A percentile compares a stretch with the other conserved stretches of the same genome.
phyloP scores from a whole-genome alignment of 192 early-diverging fungal species.

The Podila clonocystis region DNA sequence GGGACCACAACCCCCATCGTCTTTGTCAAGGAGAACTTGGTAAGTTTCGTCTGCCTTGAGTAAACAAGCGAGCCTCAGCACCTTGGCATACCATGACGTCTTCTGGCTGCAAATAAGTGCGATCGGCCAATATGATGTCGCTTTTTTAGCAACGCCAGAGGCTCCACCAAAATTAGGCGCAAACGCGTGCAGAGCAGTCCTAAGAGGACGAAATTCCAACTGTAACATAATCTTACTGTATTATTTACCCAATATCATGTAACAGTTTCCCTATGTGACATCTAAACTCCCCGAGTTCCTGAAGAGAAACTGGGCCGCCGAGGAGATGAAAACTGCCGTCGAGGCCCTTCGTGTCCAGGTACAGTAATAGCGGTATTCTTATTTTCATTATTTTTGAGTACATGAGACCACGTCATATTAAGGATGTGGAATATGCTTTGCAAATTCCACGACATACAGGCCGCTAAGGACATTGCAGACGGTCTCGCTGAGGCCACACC shows the following conservation, averaged over 20 bases:
- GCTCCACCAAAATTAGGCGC: background rate
- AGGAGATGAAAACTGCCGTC: conserved; percentile 54
- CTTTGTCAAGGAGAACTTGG: conserved; percentile 92
- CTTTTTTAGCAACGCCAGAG: background rate
- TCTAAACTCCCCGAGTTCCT: conserved; percentile 74
- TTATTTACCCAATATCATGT: background rate
- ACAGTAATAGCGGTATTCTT: background rate
- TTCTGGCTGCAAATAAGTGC: too few species aligned
- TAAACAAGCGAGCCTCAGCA: too few species aligned
- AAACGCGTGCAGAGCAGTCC: too few species aligned
- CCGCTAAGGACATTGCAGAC: conserved; percentile 55
- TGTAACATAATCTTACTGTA: background rate
- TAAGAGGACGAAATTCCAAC: background rate
- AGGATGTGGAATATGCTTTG: background rate
- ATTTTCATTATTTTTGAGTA: background rate
- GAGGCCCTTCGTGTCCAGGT: conserved; percentile 64
- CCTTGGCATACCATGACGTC: too few species aligned
- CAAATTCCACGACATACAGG: conserved; percentile 34
- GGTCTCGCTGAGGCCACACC: conserved; percentile 49
- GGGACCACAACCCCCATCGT: conserved; percentile 97
- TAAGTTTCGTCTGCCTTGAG: conserved; percentile 11
- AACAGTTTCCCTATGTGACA: conserved; percentile 86
- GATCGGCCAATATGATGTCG: too few species aligned
- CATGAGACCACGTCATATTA: too few species aligned
- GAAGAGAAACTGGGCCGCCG: conserved; percentile 56